phyloP scores from a whole-genome alignment of 2,329 filamentous ascomycete genomes.

The Cladosporium cucumerinum region DNA sequence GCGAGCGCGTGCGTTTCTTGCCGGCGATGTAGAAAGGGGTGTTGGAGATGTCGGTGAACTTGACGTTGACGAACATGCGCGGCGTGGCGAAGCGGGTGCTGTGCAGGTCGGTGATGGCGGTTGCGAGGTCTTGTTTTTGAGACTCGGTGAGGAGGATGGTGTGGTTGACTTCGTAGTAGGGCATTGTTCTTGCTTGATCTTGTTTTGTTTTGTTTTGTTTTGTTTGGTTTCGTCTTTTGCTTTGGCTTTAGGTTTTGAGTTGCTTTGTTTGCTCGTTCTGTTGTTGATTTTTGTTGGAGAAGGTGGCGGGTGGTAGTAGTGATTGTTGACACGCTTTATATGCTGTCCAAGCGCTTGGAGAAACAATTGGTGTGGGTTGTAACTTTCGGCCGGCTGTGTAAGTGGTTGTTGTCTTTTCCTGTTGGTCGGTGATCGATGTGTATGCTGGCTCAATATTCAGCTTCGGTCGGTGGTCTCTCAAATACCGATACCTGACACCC shows the following conservation, averaged over 20 bases:
- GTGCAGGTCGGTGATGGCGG: conserved; percentile 42
- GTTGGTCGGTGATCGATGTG: neutral
- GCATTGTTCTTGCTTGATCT: conserved; percentile 34
- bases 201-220: neutral
- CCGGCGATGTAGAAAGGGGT: conserved; percentile 36
- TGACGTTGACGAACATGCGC: conserved; percentile 45
- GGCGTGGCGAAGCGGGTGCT: conserved; percentile 42
- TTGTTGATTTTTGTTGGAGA: neutral
- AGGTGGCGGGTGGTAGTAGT: neutral
- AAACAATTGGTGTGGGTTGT: neutral
- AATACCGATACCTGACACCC: neutral
- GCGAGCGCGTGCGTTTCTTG: conserved; percentile 32
- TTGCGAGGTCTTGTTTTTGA: conserved; percentile 41
- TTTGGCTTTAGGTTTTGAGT: too few relatives aligned
- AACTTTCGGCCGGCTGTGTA: neutral
- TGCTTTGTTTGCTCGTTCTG: too few relatives aligned
- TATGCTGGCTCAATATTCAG: neutral
- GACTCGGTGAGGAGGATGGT: conserved; percentile 29
- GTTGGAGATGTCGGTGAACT: conserved; percentile 34
- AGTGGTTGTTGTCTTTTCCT: neutral
- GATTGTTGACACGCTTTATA: neutral
- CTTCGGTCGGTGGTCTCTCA: neutral
- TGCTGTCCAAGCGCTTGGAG: neutral
- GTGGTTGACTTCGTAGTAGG: conserved; percentile 45
- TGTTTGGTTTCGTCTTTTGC: too few relatives aligned